A percentile compares a stretch with the other conserved stretches of the same genome.
Evolutionary conservation across 176 grass and related monocot genomes (phyloP).

Genomic region (Avena atlantica): DNA sequence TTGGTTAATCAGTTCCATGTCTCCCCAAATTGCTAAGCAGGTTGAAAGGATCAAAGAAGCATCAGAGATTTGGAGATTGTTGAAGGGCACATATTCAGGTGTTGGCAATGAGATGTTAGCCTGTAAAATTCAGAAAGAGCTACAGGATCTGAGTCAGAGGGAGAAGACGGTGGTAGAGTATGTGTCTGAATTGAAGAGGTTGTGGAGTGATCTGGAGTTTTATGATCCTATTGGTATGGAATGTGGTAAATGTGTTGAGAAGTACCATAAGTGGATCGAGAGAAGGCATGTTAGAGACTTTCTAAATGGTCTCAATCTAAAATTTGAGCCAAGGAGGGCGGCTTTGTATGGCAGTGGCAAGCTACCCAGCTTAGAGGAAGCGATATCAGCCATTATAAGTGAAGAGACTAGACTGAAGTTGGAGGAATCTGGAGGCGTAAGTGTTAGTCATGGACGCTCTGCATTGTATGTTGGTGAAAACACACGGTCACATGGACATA

Average conservation of each 20-base stretch:
- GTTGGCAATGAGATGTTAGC: slow-evolving; percentile 8
- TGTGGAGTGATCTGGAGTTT: slow-evolving; percentile 1
- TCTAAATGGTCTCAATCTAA: background rate
- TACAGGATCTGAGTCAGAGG: background rate
- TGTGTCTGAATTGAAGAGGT: background rate
- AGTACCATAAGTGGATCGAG: background rate
- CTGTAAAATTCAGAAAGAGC: background rate
- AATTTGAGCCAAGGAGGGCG: background rate
- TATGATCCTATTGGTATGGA: background rate
- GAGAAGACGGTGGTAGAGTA: too few relatives aligned
- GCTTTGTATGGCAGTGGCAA: background rate
- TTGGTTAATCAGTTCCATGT: background rate
- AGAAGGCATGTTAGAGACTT: slow-evolving; percentile 2
- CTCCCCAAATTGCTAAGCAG: slow-evolving; percentile 13
- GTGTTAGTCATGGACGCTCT: too few relatives aligned
- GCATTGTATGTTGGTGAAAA: background rate
- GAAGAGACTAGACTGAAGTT: background rate
- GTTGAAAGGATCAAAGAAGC: background rate
- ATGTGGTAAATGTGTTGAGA: background rate
- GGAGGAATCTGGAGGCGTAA: background rate
- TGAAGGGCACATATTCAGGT: too few relatives aligned
- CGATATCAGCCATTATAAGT: background rate
- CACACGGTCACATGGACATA: background rate
- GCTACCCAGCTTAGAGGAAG: background rate
- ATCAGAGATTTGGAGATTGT: background rate